A percentile compares a stretch with the other conserved stretches of the same genome.
Conservation (phyloP, 257 asterid species). For the Solanum peruvianum region DNA sequence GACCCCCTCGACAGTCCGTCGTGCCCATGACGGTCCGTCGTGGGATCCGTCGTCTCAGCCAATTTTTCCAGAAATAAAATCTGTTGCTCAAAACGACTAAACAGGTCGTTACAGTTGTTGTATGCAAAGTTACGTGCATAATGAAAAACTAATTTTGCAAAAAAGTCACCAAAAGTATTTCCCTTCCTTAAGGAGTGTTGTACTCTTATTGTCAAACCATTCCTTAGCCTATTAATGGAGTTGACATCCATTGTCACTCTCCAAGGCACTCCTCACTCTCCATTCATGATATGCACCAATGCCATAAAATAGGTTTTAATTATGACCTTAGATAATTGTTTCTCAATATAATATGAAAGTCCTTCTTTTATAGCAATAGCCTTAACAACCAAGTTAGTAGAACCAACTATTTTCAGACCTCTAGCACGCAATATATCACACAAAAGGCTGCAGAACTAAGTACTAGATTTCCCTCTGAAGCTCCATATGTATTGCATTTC, state of each 20-base stretch:
- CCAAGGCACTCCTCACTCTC: neutral
- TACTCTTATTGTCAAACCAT: neutral
- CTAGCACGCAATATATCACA: neutral
- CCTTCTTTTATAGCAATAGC: neutral
- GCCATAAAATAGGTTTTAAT: neutral
- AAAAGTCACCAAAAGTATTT: neutral
- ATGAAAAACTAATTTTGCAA: neutral
- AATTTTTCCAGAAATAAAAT: too few species aligned
- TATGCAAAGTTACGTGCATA: neutral
- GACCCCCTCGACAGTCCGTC: too few species aligned
- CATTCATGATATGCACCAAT: neutral
- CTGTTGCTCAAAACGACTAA: too few species aligned
- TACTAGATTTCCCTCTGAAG: neutral
- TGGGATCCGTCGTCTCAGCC: too few species aligned
- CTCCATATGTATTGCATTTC: neutral
- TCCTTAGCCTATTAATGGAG: neutral
- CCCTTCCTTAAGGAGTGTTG: neutral
- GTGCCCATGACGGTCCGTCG: too few species aligned
- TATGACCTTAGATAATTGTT: neutral
- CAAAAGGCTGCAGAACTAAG: neutral
- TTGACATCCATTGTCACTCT: neutral
- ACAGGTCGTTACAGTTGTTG: too few species aligned
- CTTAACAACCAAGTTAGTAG: neutral
- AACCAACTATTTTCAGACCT: neutral
- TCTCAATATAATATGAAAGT: too few species aligned